Conservation (phyloP, 2,329 filamentous ascomycete species). For the Zarea fungicola region DNA sequence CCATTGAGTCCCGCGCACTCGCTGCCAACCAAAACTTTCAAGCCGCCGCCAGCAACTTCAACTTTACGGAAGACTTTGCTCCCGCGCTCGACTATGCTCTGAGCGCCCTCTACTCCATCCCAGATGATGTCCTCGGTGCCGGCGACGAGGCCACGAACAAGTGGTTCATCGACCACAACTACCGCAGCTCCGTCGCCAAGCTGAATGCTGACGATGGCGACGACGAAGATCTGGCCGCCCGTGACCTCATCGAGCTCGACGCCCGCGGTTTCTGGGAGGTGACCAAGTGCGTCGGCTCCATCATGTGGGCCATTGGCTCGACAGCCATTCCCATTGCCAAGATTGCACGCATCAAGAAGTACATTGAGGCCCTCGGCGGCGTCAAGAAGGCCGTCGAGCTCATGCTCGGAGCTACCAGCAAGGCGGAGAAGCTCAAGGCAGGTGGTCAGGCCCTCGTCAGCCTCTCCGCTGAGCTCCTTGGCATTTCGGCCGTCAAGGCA, state of each 20-base stretch:
- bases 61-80: conserved; percentile 9
- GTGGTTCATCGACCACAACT: conserved; percentile 19
- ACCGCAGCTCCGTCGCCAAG: conserved; percentile 11
- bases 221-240: neutral
- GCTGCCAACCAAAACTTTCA: neutral
- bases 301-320: conserved; percentile 18
- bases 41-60: neutral
- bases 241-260: neutral
- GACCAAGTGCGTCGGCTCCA: conserved; percentile 19
- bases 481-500: conserved; percentile 18
- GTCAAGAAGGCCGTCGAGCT: conserved; percentile 19
- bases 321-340: conserved; percentile 21
- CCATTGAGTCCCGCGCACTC: neutral
- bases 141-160: conserved; percentile 20
- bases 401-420: conserved; percentile 18
- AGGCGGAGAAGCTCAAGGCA: conserved; percentile 18
- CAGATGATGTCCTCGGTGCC: conserved; percentile 19
- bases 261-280: conserved; percentile 18
- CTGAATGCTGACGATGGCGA: conserved; percentile 2
- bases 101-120: conserved; percentile 20
- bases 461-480: conserved; percentile 18
- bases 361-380: conserved; percentile 22
- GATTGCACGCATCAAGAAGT: conserved; percentile 23
- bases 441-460: conserved; percentile 19
- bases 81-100: conserved; percentile 13